Evolutionary conservation across 306 rosid genomes (phyloP).

Genomic region (Prunus mira): DNA sequence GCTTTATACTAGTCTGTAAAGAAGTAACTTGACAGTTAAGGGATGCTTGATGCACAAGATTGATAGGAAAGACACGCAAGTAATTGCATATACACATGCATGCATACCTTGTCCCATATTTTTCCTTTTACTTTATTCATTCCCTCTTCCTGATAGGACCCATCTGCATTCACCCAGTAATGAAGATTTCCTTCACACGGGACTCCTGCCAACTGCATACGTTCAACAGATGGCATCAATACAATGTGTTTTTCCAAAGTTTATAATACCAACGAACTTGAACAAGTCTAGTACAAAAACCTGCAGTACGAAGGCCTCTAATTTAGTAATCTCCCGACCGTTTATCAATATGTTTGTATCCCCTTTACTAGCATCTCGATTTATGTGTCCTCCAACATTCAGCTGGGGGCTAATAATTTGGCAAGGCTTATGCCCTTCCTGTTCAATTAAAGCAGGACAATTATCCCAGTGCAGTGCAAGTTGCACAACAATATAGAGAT

Average conservation of each 20-base stretch:
- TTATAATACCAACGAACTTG: slow-evolving; percentile 1
- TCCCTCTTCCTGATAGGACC: slow-evolving; percentile 80
- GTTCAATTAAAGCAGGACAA: slow-evolving; percentile 29
- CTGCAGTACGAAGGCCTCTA: slow-evolving; percentile 57
- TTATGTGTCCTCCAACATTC: slow-evolving; percentile 47
- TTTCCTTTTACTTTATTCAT: slow-evolving; percentile 49
- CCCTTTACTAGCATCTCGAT: slow-evolving; percentile 56
- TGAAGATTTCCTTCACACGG: slow-evolving; percentile 64
- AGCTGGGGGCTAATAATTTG: slow-evolving; percentile 62
- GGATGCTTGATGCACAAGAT: background rate
- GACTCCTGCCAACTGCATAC: slow-evolving; percentile 59
- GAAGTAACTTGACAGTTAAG: slow-evolving; percentile 10
- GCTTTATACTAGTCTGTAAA: slow-evolving; percentile 45
- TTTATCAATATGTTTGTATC: slow-evolving; percentile 57
- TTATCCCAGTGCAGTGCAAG: slow-evolving; percentile 15
- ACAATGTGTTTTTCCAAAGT: background rate
- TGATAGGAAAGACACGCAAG: slow-evolving; percentile 14
- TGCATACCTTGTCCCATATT: slow-evolving; percentile 70
- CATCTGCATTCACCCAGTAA: slow-evolving; percentile 70
- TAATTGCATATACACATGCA: slow-evolving; percentile 14
- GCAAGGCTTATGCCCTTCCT: slow-evolving; percentile 61
- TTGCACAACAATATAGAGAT: background rate
- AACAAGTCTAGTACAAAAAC: slow-evolving; percentile 24
- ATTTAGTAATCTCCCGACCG: slow-evolving; percentile 51
- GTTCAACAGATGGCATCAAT: slow-evolving; percentile 16